Evolutionary conservation across 225 moss, liverwort and hornwort genomes (phyloP).

Genomic region (Marchantia polymorpha): DNA sequence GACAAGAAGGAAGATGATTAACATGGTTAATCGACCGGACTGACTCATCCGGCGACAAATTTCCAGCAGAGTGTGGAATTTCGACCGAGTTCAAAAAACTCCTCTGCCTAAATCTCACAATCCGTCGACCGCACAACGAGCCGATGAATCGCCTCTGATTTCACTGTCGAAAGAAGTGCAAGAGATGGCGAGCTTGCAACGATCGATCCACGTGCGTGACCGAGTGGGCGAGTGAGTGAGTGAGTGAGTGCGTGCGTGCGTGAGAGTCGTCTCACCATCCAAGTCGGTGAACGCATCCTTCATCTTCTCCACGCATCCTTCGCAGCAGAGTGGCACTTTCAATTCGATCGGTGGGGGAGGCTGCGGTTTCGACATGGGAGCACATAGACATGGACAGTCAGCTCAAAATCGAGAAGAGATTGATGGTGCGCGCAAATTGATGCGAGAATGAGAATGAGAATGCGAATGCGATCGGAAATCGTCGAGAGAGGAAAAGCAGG

Average conservation of each 20-base stretch:
- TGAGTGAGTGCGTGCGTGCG: background rate
- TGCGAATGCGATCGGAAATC: background rate
- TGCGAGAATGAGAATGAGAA: background rate
- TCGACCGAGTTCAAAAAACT: background rate
- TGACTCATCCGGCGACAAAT: background rate
- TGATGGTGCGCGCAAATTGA: background rate
- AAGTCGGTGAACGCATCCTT: slow-evolving; percentile 20
- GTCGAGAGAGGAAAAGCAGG: too few relatives aligned
- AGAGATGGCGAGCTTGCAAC: background rate
- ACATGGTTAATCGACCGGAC: background rate
- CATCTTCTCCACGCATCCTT: slow-evolving; percentile 33
- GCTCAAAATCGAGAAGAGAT: background rate
- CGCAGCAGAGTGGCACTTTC: slow-evolving; percentile 46
- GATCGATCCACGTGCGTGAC: background rate
- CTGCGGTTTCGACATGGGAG: background rate
- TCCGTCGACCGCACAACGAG: too few relatives aligned
- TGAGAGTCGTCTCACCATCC: slow-evolving; percentile 27
- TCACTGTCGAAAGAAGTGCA: too few relatives aligned
- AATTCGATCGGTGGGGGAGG: slow-evolving; percentile 34
- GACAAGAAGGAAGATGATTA: too few relatives aligned
- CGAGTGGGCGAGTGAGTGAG: background rate
- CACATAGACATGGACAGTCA: background rate
- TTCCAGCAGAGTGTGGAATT: background rate
- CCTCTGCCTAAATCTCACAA: background rate
- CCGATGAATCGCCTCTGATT: too few relatives aligned